Evolutionary conservation across 805 yeast genomes (phyloP), one percentile per base, ranked within the genome.

Genomic region (Barnettozyma pratensis): DNA sequence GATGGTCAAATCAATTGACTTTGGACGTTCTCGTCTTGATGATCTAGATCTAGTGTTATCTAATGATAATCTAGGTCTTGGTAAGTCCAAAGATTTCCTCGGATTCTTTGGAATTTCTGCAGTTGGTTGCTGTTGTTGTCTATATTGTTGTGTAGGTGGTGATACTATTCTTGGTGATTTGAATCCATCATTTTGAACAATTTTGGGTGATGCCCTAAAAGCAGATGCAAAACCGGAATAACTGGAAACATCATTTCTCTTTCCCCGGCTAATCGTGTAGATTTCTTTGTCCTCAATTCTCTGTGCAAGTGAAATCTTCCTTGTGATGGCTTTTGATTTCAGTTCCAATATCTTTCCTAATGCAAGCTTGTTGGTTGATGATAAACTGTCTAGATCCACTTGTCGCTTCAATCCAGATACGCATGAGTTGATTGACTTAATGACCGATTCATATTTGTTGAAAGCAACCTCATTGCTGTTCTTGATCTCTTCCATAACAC

Each of bases 171-270:
- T 4, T 12, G 59, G 57, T 7, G 42, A 46, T 39, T 51, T 56
- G 46, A 56, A 54, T 9, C 47, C 53, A 7, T n/a, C 28, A 5
- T 14, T 38, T 11, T 31, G 7, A n/a, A 27, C 14, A 27, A 41
- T 19, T 37, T 36, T 28, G n/a, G 27, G 6, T 25, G 48, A 42
- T 28, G 30, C 32, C 25, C 47, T 52, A 40, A 59, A 59, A 1
- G 63, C 64, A 5, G 62, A 54, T 40, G 55, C 50, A 44, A 60
- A 60, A 2, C 62, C 57, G 1, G 63, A 48, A 38, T 56, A 56
- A 31, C 64, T 60, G 2, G 58, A 42, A 5, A 55, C 61, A 25
- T 52, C 54, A 3, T 42, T 28, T 30, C 53, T 50, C 6, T 54
- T 55, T 10, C 42, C 42, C 2, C 46, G 52, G 11, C 45, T 51